phyloP scores from a whole-genome alignment of 2,329 filamentous ascomycete species.

The Furcasterigmium sp. region DNA sequence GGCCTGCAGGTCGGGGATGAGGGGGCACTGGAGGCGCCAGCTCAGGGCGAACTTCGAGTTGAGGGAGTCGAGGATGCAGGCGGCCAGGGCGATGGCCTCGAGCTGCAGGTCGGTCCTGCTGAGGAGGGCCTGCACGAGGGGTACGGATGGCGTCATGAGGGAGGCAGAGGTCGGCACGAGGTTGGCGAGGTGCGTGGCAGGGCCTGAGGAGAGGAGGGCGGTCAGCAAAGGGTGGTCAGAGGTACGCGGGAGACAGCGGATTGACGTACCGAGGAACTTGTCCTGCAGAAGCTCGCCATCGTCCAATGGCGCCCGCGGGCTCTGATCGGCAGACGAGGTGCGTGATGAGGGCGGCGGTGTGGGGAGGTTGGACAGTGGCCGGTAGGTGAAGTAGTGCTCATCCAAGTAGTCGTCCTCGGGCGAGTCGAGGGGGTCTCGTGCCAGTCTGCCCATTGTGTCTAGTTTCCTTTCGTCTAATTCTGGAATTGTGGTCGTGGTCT shows the following conservation, averaged over 20 bases:
- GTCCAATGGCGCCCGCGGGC: conserved; percentile 34
- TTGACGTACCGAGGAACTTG: conserved; percentile 29
- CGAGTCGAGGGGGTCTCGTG: conserved; percentile 13
- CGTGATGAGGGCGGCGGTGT: conserved; percentile 57
- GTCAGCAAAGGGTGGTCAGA: conserved; percentile 5
- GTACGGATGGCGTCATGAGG: conserved; percentile 50
- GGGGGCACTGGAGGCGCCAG: conserved; percentile 56
- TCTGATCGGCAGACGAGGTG: conserved; percentile 35
- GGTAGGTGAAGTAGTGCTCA: conserved; percentile 58
- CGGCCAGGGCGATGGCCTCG: conserved; percentile 58
- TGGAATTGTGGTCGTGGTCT: too few species aligned
- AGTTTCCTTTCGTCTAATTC: not conserved
- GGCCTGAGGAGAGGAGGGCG: conserved; percentile 35
- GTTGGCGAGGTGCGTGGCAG: conserved; percentile 61
- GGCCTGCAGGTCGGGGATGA: conserved; percentile 21
- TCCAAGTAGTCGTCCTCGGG: conserved; percentile 41
- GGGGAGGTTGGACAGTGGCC: conserved; percentile 62
- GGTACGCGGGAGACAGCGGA: not conserved
- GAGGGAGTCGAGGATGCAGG: conserved; percentile 62
- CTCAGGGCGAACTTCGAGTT: conserved; percentile 56
- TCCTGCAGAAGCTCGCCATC: conserved; percentile 38
- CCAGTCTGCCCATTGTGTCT: conserved; percentile 12
- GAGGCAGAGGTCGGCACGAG: conserved; percentile 61
- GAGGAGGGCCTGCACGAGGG: conserved; percentile 56
- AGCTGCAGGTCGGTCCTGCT: conserved; percentile 51